A percentile compares a stretch with the other conserved stretches of the same genome.
These are phyloP conservation scores for Epichloe glyceriae DNA, from an alignment of 2,329 filamentous ascomycete genomes.

Conservation along the genomic window DNA sequence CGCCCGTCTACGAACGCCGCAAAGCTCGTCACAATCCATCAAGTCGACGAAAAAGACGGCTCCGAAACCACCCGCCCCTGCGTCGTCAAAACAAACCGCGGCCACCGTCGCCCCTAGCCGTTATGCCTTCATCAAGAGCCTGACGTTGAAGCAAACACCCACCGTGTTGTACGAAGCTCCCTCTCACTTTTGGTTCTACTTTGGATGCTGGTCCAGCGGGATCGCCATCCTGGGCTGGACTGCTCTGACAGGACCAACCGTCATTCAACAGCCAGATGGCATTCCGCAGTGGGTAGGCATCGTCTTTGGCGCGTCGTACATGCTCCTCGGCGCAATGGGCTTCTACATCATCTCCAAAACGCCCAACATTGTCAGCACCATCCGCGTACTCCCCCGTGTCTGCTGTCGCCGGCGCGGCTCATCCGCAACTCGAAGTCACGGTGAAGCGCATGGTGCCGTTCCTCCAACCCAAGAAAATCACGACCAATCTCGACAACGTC, in stretches of 20 bases:
- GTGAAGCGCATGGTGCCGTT: slow-evolving; percentile 38
- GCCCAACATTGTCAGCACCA: slow-evolving; percentile 40
- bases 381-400: slow-evolving; percentile 39
- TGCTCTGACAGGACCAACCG: slow-evolving; percentile 19
- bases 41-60: slow-evolving; percentile 9
- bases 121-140: slow-evolving; percentile 38
- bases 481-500: slow-evolving; percentile 22
- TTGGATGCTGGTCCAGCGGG: slow-evolving; percentile 44
- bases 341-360: slow-evolving; percentile 46
- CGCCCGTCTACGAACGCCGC: slow-evolving; percentile 10
- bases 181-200: slow-evolving; percentile 49
- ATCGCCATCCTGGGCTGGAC: slow-evolving; percentile 26
- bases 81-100: slow-evolving; percentile 6
- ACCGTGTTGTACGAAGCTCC: slow-evolving; percentile 53
- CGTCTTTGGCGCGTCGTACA: slow-evolving; percentile 43
- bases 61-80: slow-evolving; percentile 4
- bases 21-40: slow-evolving; percentile 4
- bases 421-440: slow-evolving; percentile 38
- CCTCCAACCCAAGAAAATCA: slow-evolving; percentile 28
- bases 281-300: slow-evolving; percentile 43
- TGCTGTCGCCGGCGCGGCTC: slow-evolving; percentile 11
- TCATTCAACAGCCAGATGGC: slow-evolving; percentile 29
- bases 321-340: slow-evolving; percentile 47
- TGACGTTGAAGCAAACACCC: slow-evolving; percentile 41
- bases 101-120: slow-evolving; percentile 13